These are phyloP conservation scores for Hyphodiscus hymeniophilus DNA, from an alignment of 495 filamentous ascomycete species.

Conservation along the genomic window DNA sequence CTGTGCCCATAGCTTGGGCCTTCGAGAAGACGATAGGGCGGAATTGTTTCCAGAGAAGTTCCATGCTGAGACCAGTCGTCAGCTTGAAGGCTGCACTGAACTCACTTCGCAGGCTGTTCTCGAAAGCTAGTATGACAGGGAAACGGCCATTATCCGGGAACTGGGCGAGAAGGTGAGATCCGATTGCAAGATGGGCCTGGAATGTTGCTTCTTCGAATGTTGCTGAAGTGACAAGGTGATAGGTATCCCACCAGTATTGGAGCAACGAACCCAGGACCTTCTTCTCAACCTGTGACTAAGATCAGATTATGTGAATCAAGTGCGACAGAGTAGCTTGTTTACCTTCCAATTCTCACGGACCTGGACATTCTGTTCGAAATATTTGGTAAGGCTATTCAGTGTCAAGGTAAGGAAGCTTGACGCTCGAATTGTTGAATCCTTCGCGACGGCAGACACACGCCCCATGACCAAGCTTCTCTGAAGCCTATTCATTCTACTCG, in stretches of 20 bases:
- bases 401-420: conserved; percentile 31
- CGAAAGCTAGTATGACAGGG: neutral
- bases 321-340: neutral
- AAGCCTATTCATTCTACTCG: conserved; percentile 57
- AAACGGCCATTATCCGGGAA: neutral
- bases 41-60: conserved; percentile 67
- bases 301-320: neutral
- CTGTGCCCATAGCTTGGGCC: conserved; percentile 37
- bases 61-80: conserved; percentile 74
- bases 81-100: conserved; percentile 49
- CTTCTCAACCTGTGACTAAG: conserved; percentile 11
- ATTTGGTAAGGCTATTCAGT: conserved; percentile 26
- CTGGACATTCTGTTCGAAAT: conserved; percentile 23
- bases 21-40: conserved; percentile 44
- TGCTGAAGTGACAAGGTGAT: conserved; percentile 31
- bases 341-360: conserved; percentile 14
- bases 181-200: conserved; percentile 40
- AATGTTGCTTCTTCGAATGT: conserved; percentile 46
- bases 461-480: conserved; percentile 56
- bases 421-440: conserved; percentile 52
- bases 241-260: conserved; percentile 51
- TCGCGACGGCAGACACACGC: conserved; percentile 49
- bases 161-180: conserved; percentile 6
- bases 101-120: conserved; percentile 12
- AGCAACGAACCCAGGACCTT: conserved; percentile 36